Conservation (phyloP, 2,329 filamentous ascomycete species). For the Kalmusia sp. region DNA sequence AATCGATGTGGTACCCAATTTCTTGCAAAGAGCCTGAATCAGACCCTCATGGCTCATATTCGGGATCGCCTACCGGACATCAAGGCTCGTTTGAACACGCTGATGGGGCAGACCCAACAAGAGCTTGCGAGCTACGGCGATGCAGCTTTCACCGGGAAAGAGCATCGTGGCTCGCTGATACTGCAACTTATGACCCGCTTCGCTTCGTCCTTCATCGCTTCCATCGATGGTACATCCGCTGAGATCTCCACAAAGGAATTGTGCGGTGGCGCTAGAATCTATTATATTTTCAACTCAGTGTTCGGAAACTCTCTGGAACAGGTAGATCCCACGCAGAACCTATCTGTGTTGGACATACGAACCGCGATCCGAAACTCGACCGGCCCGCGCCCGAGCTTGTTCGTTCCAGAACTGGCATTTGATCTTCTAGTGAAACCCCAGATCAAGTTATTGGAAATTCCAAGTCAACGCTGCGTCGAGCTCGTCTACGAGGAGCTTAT, state of each 20-base stretch:
- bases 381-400: slow-evolving; percentile 90
- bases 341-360: slow-evolving; percentile 92
- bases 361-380: slow-evolving; percentile 98
- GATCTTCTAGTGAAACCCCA: slow-evolving; percentile 97
- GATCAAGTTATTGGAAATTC: slow-evolving; percentile 94
- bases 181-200: slow-evolving; percentile 98
- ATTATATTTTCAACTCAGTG: slow-evolving; percentile 99
- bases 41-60: slow-evolving; percentile 95
- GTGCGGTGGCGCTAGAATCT: slow-evolving; percentile 92
- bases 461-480: slow-evolving; percentile 95
- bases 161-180: slow-evolving; percentile 93
- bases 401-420: slow-evolving; percentile 97
- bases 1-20: slow-evolving; percentile 92
- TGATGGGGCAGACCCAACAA: slow-evolving; percentile 99
- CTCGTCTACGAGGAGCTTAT: slow-evolving; percentile 98
- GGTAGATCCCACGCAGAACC: slow-evolving; percentile 94
- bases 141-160: slow-evolving; percentile 96
- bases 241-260: slow-evolving; percentile 99
- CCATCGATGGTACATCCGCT: slow-evolving; percentile 97
- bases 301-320: slow-evolving; percentile 96
- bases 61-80: slow-evolving; percentile 95
- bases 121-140: slow-evolving; percentile 98
- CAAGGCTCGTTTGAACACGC: slow-evolving; percentile 94
- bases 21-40: slow-evolving; percentile 92
- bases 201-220: slow-evolving; percentile 96